Percentiles rank a stretch among this genome's conserved stretches.
phyloP scores from a whole-genome alignment of 768 basidiomycete genomes.

The Kwoniella heveanensis region DNA sequence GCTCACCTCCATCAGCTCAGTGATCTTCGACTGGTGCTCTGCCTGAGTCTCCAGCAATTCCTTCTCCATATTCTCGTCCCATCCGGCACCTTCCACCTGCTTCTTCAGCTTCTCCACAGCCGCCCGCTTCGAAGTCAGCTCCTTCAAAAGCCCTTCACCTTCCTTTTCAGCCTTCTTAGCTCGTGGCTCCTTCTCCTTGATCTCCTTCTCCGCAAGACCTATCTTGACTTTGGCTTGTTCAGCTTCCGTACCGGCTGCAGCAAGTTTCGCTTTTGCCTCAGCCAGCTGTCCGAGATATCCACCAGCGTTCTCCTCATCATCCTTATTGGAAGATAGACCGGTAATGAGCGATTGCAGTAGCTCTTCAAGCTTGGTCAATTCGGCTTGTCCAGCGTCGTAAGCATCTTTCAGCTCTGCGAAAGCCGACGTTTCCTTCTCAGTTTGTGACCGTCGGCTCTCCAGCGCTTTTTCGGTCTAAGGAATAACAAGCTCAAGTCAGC shows the following conservation, averaged over 20 bases:
- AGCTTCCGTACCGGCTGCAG: conserved; percentile 78
- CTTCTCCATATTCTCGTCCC: conserved; percentile 75
- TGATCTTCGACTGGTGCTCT: conserved; percentile 64
- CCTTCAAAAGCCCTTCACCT: conserved; percentile 72
- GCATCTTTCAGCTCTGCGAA: conserved; percentile 70
- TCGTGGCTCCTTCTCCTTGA: conserved; percentile 71
- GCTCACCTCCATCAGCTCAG: conserved; percentile 67
- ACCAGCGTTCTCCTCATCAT: conserved; percentile 69
- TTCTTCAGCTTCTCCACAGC: conserved; percentile 63
- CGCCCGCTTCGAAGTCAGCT: conserved; percentile 61
- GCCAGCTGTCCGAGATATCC: conserved; percentile 97
- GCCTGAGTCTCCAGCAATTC: conserved; percentile 62
- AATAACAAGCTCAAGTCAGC: too few species aligned
- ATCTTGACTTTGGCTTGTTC: conserved; percentile 78
- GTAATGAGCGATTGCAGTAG: conserved; percentile 94
- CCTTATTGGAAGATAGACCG: conserved; percentile 69
- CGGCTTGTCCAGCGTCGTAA: conserved; percentile 65
- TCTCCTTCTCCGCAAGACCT: conserved; percentile 73
- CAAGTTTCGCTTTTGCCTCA: conserved; percentile 72
- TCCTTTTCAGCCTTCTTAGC: conserved; percentile 86
- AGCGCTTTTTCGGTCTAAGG: conserved; percentile 65
- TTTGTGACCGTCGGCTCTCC: conserved; percentile 65
- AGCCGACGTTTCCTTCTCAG: conserved; percentile 62
- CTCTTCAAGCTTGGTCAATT: conserved; percentile 76
- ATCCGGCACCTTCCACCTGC: conserved; percentile 66